phyloP scores from a whole-genome alignment of 177 flowering plant species.

The Vitis hybrid region DNA sequence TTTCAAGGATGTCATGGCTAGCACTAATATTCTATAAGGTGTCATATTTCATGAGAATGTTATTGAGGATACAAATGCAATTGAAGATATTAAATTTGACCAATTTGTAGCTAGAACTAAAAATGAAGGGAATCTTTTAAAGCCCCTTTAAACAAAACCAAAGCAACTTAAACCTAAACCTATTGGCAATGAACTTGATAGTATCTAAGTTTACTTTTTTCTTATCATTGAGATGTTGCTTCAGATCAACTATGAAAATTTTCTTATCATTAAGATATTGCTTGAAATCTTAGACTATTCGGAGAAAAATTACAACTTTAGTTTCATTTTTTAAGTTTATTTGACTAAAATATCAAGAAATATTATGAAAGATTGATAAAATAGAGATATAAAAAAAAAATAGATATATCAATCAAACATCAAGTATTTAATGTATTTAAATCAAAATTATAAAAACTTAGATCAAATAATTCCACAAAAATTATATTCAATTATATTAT shows the following conservation, averaged over 20 bases:
- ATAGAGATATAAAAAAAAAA: no score
- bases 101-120: slow-evolving; percentile 31
- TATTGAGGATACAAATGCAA: slow-evolving; percentile 43
- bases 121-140: slow-evolving; percentile 36
- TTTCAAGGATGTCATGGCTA: slow-evolving; percentile 85
- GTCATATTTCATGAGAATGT: slow-evolving; percentile 85
- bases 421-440: no score
- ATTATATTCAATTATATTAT: no score
- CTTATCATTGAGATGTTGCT: not conserved
- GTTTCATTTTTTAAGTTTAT: no score
- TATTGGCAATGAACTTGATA: slow-evolving; percentile 61
- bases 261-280: not conserved
- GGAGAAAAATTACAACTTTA: no score
- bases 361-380: no score
- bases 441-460: no score
- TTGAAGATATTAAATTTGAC: slow-evolving; percentile 37
- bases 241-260: not conserved
- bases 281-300: no score
- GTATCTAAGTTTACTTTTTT: slow-evolving; percentile 39
- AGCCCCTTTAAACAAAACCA: slow-evolving; percentile 44
- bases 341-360: no score
- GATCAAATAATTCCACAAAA: no score
- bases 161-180: slow-evolving; percentile 63
- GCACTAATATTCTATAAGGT: slow-evolving; percentile 93
- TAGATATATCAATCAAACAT: no score